These are phyloP conservation scores for Rosa multiflora DNA, from an alignment of 306 rosid genomes.

Conservation along the genomic window DNA sequence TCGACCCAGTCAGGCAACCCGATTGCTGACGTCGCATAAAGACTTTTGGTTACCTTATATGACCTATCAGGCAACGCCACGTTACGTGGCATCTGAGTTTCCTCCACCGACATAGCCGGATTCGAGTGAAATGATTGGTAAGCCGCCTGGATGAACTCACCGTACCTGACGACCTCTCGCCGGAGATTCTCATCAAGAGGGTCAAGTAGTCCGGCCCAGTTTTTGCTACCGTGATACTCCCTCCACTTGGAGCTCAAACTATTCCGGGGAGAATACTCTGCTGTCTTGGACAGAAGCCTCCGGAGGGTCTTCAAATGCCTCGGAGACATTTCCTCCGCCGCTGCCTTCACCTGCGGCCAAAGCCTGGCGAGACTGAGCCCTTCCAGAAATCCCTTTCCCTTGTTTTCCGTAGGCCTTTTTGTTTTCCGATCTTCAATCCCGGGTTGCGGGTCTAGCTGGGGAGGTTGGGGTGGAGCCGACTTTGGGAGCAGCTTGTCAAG, in stretches of 20 bases:
- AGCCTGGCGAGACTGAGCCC: slow-evolving; percentile 51
- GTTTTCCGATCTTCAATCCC: slow-evolving; percentile 8
- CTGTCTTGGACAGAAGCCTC: slow-evolving; percentile 59
- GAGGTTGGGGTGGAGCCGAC: slow-evolving; percentile 27
- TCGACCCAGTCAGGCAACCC: slow-evolving; percentile 86
- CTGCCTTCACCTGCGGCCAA: slow-evolving; percentile 63
- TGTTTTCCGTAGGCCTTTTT: slow-evolving; percentile 28
- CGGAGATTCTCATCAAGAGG: slow-evolving; percentile 94
- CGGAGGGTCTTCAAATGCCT: slow-evolving; percentile 59
- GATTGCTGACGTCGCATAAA: slow-evolving; percentile 84
- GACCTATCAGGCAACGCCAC: slow-evolving; percentile 57
- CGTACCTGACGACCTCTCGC: slow-evolving; percentile 82
- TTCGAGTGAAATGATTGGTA: slow-evolving; percentile 70
- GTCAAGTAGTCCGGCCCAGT: slow-evolving; percentile 84
- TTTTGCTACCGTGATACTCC: slow-evolving; percentile 72
- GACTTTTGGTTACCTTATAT: slow-evolving; percentile 67
- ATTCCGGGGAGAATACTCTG: slow-evolving; percentile 78
- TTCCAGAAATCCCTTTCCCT: slow-evolving; percentile 44
- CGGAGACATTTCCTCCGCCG: slow-evolving; percentile 87
- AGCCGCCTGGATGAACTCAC: slow-evolving; percentile 87
- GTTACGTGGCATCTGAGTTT: slow-evolving; percentile 42
- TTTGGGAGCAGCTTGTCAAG: slow-evolving; percentile 69
- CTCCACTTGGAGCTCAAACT: slow-evolving; percentile 57
- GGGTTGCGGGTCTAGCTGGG: slow-evolving; percentile 18
- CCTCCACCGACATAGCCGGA: slow-evolving; percentile 65